phyloP scores from a whole-genome alignment of 202 grass and related monocot genomes.

The Carex sylvatica region DNA sequence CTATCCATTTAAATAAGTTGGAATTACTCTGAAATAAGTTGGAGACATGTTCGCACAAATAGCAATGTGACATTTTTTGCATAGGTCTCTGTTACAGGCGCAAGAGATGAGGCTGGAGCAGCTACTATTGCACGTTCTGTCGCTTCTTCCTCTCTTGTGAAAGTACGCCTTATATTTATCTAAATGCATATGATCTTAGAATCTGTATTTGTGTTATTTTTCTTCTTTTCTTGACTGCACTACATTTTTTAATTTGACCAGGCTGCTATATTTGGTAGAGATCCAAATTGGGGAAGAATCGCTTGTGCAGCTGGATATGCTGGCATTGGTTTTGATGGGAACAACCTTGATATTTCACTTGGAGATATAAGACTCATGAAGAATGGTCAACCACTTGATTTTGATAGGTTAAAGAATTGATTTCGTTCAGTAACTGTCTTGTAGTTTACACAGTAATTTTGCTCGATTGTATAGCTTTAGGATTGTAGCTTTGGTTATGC shows the following conservation, averaged over 20 bases:
- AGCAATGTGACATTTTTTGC: slow-evolving; percentile 22
- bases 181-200: background rate
- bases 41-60: slow-evolving; percentile 11
- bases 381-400: slow-evolving; percentile 82
- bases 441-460: background rate
- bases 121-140: slow-evolving; percentile 85
- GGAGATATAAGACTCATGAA: slow-evolving; percentile 83
- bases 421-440: background rate
- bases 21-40: background rate
- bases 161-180: slow-evolving; percentile 48
- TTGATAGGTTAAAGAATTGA: slow-evolving; percentile 77
- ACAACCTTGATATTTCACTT: slow-evolving; percentile 75
- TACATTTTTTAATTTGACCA: slow-evolving; percentile 31
- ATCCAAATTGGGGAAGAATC: slow-evolving; percentile 97
- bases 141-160: slow-evolving; percentile 93
- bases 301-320: slow-evolving; percentile 93
- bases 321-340: slow-evolving; percentile 62
- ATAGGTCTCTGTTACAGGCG: slow-evolving; percentile 72
- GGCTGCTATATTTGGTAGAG: slow-evolving; percentile 93
- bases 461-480: background rate
- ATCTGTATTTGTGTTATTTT: slow-evolving; percentile 8
- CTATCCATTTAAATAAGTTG: background rate
- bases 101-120: slow-evolving; percentile 71
- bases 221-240: background rate
- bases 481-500: background rate